Evolutionary conservation across 345 rosid genomes (phyloP).

Genomic region (Ailanthus altissimus): DNA sequence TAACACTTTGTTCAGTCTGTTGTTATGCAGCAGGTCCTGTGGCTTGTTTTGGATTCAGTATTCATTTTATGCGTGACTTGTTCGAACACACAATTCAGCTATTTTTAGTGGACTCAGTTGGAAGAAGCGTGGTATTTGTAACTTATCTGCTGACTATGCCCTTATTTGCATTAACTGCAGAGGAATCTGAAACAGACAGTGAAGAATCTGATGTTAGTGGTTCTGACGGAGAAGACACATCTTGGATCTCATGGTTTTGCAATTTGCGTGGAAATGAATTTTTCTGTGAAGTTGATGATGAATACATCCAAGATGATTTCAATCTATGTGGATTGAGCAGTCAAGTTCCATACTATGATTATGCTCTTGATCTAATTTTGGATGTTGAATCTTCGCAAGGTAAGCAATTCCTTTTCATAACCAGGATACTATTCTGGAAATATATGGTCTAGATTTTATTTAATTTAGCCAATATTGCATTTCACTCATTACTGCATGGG

Average conservation of each 20-base stretch:
- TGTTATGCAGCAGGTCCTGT: background rate
- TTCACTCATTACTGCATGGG: too few relatives aligned
- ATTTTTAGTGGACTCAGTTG: background rate
- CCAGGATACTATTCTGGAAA: too few relatives aligned
- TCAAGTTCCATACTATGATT: constrained; percentile 95
- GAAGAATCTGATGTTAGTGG: constrained; percentile 89
- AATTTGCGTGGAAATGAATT: constrained; percentile 93
- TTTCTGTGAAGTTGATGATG: constrained; percentile 97
- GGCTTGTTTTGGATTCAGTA: background rate
- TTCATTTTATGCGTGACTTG: background rate
- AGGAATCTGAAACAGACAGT: constrained; percentile 78
- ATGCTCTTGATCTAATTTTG: constrained; percentile 88
- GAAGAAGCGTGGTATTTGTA: background rate
- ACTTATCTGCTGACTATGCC: constrained; percentile 10
- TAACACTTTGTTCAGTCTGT: background rate
- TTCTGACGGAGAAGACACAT: constrained; percentile 88
- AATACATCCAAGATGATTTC: constrained; percentile 93
- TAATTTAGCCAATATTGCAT: too few relatives aligned
- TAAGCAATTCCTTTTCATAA: constrained; percentile 32
- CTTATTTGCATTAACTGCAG: constrained; percentile 37
- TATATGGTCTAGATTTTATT: too few relatives aligned
- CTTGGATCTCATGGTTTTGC: constrained; percentile 99
- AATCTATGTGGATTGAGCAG: constrained; percentile 96
- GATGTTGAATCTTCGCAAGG: constrained; percentile 95
- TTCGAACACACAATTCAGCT: background rate